Evolutionary conservation across 257 asterid genomes (phyloP).

Genomic region (Orobanche coerulescens): DNA sequence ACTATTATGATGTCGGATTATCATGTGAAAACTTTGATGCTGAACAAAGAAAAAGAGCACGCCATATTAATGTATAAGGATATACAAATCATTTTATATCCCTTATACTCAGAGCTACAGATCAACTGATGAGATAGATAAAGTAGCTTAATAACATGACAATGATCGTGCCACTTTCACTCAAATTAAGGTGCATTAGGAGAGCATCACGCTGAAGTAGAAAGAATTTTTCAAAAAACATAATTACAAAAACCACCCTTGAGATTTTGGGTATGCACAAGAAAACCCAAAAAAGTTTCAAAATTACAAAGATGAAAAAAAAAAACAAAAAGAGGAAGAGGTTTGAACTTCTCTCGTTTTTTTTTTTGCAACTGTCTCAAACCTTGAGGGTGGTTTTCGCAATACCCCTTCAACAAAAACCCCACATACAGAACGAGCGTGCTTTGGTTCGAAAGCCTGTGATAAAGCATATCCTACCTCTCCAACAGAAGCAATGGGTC

Average conservation of each 20-base stretch:
- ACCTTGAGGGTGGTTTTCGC: background rate
- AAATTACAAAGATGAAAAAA: background rate
- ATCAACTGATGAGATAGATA: background rate
- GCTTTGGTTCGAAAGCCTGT: background rate
- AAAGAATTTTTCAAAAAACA: background rate
- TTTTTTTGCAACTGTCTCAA: background rate
- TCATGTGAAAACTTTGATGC: background rate
- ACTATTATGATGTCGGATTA: background rate
- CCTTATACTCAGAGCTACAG: background rate
- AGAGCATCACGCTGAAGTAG: background rate
- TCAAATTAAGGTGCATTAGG: background rate
- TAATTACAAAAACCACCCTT: background rate
- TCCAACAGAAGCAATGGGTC: slow-evolving; percentile 91
- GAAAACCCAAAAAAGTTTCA: too few species aligned
- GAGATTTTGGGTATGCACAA: too few species aligned
- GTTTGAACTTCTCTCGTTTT: background rate
- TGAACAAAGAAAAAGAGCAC: background rate
- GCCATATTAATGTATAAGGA: background rate
- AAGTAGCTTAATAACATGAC: background rate
- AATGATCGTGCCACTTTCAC: background rate
- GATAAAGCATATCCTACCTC: slow-evolving; percentile 45
- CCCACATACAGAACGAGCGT: background rate
- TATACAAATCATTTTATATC: background rate
- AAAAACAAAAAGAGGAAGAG: background rate
- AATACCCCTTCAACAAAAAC: background rate